These are phyloP conservation scores for Anthracocystis walkeri DNA, from an alignment of 1,284 basidiomycete genomes.

Conservation along the genomic window DNA sequence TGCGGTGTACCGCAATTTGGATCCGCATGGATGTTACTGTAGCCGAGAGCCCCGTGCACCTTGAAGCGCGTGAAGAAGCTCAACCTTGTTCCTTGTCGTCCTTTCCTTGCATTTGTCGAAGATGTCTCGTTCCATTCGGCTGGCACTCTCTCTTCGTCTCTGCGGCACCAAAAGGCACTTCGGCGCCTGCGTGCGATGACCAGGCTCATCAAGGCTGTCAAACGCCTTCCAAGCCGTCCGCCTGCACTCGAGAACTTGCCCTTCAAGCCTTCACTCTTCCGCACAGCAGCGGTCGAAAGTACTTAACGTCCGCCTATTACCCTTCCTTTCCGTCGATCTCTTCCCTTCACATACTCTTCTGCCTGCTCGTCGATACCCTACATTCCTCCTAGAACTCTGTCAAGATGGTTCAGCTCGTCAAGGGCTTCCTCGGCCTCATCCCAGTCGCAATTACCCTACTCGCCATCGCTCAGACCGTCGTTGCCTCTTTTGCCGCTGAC, in stretches of 20 bases:
- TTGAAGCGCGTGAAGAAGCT: not conserved
- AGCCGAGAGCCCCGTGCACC: not conserved
- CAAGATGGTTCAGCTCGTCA: constrained; percentile 24
- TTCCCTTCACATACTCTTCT: not conserved
- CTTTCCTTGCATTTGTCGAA: too few species aligned
- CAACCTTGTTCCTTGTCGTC: not conserved
- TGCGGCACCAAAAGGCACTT: too few species aligned
- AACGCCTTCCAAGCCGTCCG: too few species aligned
- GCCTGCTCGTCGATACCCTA: not conserved
- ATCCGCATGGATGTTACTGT: not conserved
- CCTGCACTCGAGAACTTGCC: too few species aligned
- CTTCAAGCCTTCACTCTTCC: not conserved
- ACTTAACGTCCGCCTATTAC: not conserved
- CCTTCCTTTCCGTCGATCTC: not conserved
- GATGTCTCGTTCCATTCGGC: not conserved
- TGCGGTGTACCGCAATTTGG: not conserved
- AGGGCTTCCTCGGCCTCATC: constrained; percentile 19
- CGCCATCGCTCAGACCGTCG: constrained; percentile 3
- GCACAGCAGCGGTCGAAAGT: not conserved
- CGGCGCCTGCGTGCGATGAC: too few species aligned
- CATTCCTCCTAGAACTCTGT: not conserved
- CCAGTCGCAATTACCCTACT: constrained; percentile 14
- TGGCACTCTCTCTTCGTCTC: not conserved
- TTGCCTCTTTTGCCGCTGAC: constrained; percentile 1
- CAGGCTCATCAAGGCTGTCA: too few species aligned